Evolutionary conservation across 108 stramenopile genomes (phyloP).

Genomic region (Nitzschia inconspicua): DNA sequence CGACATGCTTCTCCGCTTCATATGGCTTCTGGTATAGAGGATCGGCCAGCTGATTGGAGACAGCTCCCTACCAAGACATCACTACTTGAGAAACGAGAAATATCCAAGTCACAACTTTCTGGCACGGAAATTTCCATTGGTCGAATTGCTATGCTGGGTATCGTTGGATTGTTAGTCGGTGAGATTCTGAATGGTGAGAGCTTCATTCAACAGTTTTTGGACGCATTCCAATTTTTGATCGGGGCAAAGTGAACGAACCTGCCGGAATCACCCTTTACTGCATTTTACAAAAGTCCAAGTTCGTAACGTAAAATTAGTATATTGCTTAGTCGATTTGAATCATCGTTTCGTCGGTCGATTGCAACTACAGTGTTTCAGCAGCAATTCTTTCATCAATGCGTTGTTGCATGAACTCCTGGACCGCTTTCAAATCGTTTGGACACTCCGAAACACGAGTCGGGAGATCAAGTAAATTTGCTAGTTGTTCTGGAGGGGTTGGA

Average conservation of each 20-base stretch:
- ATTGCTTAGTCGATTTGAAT: too few relatives aligned
- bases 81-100: too few relatives aligned
- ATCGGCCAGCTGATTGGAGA: too few relatives aligned
- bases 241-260: too few relatives aligned
- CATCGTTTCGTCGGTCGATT: too few relatives aligned
- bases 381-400: conserved; percentile 31
- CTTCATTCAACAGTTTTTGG: conserved; percentile 29
- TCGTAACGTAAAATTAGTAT: too few relatives aligned
- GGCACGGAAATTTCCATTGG: conserved; percentile 28
- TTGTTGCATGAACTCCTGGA: conserved; percentile 80
- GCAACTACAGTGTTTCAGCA: too few relatives aligned
- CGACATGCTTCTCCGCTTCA: too few relatives aligned
- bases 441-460: conserved; percentile 70
- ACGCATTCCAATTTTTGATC: conserved; percentile 1
- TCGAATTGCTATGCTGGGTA: conserved; percentile 38
- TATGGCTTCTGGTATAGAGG: too few relatives aligned
- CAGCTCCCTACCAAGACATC: too few relatives aligned
- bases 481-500: conserved; percentile 61
- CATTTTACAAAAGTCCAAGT: too few relatives aligned
- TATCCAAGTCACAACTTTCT: neutral
- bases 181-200: conserved; percentile 39
- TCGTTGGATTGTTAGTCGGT: conserved; percentile 14
- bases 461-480: conserved; percentile 54
- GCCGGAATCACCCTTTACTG: too few relatives aligned
- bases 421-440: conserved; percentile 71